A percentile compares a stretch with the other conserved stretches of the same genome.
These are phyloP conservation scores for Cupressus sempervirens DNA, from an alignment of 75 land plant species.

Conservation along the genomic window DNA sequence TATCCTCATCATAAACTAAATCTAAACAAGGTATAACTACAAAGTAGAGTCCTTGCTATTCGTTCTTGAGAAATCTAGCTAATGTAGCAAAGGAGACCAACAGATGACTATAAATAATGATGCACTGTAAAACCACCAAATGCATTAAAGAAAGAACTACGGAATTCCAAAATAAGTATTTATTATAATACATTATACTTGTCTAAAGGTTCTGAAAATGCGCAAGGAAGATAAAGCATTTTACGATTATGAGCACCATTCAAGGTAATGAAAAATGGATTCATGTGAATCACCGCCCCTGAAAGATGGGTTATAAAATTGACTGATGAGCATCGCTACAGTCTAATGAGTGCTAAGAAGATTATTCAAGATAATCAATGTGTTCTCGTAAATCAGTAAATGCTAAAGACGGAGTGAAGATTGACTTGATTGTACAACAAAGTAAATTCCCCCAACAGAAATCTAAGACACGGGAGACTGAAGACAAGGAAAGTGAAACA, in stretches of 20 bases:
- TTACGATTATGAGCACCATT: too few species aligned
- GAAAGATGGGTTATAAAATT: too few species aligned
- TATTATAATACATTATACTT: neutral
- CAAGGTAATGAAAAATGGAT: neutral
- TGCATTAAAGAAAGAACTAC: neutral
- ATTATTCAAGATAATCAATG: neutral
- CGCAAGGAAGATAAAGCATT: neutral
- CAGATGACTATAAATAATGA: neutral
- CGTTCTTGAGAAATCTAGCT: neutral
- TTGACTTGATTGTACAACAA: neutral
- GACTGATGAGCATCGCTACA: too few species aligned
- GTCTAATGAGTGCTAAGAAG: too few species aligned
- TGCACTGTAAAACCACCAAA: neutral
- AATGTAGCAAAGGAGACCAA: neutral
- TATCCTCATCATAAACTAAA: too few species aligned
- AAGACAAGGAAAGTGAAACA: neutral
- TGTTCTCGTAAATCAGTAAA: neutral
- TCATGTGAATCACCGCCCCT: too few species aligned
- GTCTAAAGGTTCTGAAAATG: neutral
- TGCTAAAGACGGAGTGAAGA: too few species aligned
- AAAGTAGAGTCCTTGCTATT: neutral
- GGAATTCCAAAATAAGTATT: too few species aligned
- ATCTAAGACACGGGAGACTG: neutral
- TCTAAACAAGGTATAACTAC: neutral
- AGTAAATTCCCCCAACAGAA: too few species aligned